Evolutionary conservation across 2,329 filamentous ascomycete genomes (phyloP), one percentile per base, ranked within the genome.

Genomic region (Aspergillus sp.): DNA sequence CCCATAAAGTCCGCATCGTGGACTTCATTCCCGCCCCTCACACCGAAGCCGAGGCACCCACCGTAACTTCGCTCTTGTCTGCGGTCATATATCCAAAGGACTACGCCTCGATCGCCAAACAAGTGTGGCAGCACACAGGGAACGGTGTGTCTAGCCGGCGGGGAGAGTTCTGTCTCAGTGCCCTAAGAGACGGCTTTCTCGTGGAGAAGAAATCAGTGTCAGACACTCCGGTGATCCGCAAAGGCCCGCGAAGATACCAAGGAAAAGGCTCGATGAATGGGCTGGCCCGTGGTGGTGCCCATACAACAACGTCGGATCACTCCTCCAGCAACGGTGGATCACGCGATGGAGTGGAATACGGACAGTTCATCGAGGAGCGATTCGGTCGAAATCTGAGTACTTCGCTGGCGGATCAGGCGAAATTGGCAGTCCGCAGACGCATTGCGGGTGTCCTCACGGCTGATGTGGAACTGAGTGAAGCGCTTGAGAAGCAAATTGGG

Each of bases 61-160:
- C 79, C 35, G 71, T 88, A 24, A 74, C 76, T 2, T 85, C 87
- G 0, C 77, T 79, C 9, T 75, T 92, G 19, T 88, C 82, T 1
- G 85, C 85, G 20, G 85, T 96, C 3, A 67, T 97, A 40, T 90
- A 87, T 61, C 83, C 86, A 0, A 76, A 81, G 43, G 82, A 85
- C 11, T 74, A 84, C 16, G 92, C 87, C 62, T 74, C 83, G 4
- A 72, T 88, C 53, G 89, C 90, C n/a, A 97, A 96, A 71, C 83
- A 91, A 64, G 96, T 95, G 65, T 99, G 94, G 94, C 94, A 97
- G 70, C 94, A 99, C 70, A 88, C 89, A 0, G 94, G 94, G 17
- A 92, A 96, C 56, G 94, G 94, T 14, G 80, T 96, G 13, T 96
- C 92, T 0, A 96, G 92, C 68, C 86, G 94, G 46, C 84, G 91